Evolutionary conservation across 176 grass and related monocot species (phyloP).

Genomic region (Saccharum spontaneum): DNA sequence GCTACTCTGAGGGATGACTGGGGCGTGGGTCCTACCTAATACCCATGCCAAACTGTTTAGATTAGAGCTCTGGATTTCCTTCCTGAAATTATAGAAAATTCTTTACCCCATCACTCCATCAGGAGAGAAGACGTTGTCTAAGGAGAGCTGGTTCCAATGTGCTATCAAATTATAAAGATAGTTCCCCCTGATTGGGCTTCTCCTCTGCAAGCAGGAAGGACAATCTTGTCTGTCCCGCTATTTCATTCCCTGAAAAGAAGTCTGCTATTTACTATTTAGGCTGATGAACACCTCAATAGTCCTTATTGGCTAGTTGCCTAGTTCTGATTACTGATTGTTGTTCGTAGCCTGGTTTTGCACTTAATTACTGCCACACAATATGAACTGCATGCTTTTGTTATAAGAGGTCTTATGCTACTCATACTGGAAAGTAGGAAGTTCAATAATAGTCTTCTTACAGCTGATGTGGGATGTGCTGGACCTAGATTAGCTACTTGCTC

Average conservation of each 20-base stretch:
- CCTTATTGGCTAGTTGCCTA: not conserved
- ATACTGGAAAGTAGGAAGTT: not conserved
- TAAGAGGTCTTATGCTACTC: slow-evolving; percentile 12
- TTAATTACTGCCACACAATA: not conserved
- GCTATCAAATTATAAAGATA: not conserved
- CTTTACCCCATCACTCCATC: not conserved
- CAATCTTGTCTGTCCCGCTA: not conserved
- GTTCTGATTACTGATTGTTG: not conserved
- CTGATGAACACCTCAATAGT: not conserved
- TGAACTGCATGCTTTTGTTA: slow-evolving; percentile 21
- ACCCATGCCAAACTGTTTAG: too few species aligned
- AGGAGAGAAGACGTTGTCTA: not conserved
- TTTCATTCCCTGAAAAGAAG: not conserved
- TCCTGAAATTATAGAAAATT: not conserved
- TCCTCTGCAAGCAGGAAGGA: not conserved
- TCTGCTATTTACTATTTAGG: not conserved
- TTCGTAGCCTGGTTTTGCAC: not conserved
- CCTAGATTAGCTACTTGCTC: slow-evolving; percentile 13
- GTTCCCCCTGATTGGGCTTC: not conserved
- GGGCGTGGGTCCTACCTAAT: not conserved
- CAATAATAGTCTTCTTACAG: not conserved
- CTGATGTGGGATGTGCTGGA: not conserved
- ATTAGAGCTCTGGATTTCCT: too few species aligned
- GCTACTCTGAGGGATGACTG: not conserved
- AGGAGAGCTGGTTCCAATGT: not conserved